Evolutionary conservation across 148 eudicot species (phyloP), one percentile per base, ranked within the genome.

Genomic region (Camellia lanceoleosa): DNA sequence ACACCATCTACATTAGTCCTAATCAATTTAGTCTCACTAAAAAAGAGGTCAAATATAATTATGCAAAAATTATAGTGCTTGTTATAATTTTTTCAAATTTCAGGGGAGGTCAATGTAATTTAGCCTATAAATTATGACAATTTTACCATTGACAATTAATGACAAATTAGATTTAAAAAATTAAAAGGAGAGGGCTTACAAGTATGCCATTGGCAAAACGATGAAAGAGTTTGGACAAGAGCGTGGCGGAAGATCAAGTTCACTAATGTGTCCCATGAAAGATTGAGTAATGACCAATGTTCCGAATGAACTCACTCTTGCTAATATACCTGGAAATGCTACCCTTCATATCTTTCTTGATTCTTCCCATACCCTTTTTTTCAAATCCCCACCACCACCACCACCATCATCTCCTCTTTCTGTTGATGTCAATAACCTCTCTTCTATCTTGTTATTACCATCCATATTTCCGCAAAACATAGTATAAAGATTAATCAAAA

Each of bases 191-290:
- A 63, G 30, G 60, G 67, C 85, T 83, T 84, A 89, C 94, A 80
- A 91, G 67, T 63, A 92, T 84, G 13, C 96, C 93, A 78, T 85
- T 88, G 5, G 78, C 83, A 77, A 92, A 92, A 3, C 95, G 88
- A 3, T n/a, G n/a, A 86, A 12, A 90, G 63, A 15, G 90, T 86
- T 71, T 92, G 93, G 9, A 90, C 87, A 72, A 92, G 91, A 3
- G 95, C 95, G 62, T 90, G 1, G 88, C 92, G 19, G 95, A 82
- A 92, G 93, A 77, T 92, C 89, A n/a, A 86, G 76, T 23, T 85
- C 86, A 66, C 88, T 83, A 41, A 90, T 81, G 76, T 90, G 91
- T 20, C 95, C 93, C 20, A 90, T 79, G 70, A 87, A 87, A 20
- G 93, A 86, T 79, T 92, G 96, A n/a, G 95, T 87, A 30, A 90